Conservation (phyloP, 2,329 filamentous ascomycete species). For the Colletotrichum salicis region DNA sequence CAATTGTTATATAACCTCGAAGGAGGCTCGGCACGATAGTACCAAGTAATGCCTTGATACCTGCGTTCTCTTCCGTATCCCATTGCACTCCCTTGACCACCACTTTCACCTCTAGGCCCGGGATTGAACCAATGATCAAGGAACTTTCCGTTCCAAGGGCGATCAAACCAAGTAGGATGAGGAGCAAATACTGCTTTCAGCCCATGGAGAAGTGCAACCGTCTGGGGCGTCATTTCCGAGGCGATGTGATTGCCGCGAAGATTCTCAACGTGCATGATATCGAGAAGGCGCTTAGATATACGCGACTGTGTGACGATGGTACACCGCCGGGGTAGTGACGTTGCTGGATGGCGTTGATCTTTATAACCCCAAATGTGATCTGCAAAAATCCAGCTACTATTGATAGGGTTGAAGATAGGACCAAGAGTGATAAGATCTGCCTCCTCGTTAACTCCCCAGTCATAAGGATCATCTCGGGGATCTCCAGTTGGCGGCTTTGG, state of each 20-base stretch:
- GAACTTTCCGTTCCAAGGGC: constrained; percentile 70
- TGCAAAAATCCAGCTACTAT: constrained; percentile 78
- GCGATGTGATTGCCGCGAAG: constrained; percentile 79
- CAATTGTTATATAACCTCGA: constrained; percentile 71
- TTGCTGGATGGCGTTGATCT: constrained; percentile 57
- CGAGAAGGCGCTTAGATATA: constrained; percentile 75
- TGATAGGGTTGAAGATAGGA: constrained; percentile 79
- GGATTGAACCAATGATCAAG: constrained; percentile 70
- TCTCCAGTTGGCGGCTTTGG: constrained; percentile 69
- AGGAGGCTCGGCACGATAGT: constrained; percentile 67
- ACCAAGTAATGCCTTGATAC: constrained; percentile 70
- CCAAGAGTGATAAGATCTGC: constrained; percentile 79
- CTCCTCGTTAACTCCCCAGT: constrained; percentile 81
- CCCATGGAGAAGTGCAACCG: constrained; percentile 80
- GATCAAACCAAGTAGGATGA: constrained; percentile 83
- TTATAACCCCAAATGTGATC: constrained; percentile 75
- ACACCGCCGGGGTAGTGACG: constrained; percentile 74
- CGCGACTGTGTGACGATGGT: constrained; percentile 82
- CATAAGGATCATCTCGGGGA: constrained; percentile 71
- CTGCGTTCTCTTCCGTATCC: constrained; percentile 68
- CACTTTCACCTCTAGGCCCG: constrained; percentile 63
- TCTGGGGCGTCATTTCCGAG: constrained; percentile 83
- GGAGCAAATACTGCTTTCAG: constrained; percentile 82
- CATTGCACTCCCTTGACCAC: constrained; percentile 67
- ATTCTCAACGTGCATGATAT: constrained; percentile 83